Evolutionary conservation across 805 yeast genomes (phyloP).

Genomic region (Zygosaccharomyces bisporus): DNA sequence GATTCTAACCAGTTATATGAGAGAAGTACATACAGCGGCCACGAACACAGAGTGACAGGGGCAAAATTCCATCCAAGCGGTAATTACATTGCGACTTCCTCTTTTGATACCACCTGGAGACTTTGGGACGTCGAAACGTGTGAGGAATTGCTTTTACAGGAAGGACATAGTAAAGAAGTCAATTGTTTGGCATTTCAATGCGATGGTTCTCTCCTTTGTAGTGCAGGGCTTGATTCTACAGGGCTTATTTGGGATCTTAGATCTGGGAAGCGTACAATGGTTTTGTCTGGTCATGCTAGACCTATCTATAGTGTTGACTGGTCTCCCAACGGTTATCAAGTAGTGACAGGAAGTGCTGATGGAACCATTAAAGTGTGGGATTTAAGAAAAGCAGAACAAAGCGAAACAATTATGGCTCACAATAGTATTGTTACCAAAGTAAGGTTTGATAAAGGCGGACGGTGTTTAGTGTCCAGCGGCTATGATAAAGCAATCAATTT

Average conservation of each 20-base stretch:
- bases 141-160: constrained; percentile 61
- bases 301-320: constrained; percentile 71
- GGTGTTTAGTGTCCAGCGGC: constrained; percentile 55
- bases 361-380: constrained; percentile 84
- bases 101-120: constrained; percentile 85
- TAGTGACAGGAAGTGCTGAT: constrained; percentile 85
- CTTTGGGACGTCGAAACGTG: constrained; percentile 66
- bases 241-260: constrained; percentile 84
- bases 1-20: constrained; percentile 23
- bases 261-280: constrained; percentile 60
- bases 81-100: constrained; percentile 57
- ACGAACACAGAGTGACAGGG: constrained; percentile 58
- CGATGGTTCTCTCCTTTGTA: constrained; percentile 72
- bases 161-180: constrained; percentile 80
- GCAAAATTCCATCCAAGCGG: constrained; percentile 65
- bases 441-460: constrained; percentile 47
- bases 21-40: constrained; percentile 34
- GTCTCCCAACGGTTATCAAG: constrained; percentile 67
- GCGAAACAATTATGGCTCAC: constrained; percentile 65
- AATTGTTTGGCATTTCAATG: constrained; percentile 58
- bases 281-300: constrained; percentile 62
- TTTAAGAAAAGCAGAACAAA: constrained; percentile 46
- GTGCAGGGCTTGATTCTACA: constrained; percentile 75
- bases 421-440: constrained; percentile 65
- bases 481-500: constrained; percentile 67